Evolutionary conservation across 1,284 basidiomycete species (phyloP), one percentile per base, ranked within the genome.

Genomic region (Cutaneotrichosporon sp.): DNA sequence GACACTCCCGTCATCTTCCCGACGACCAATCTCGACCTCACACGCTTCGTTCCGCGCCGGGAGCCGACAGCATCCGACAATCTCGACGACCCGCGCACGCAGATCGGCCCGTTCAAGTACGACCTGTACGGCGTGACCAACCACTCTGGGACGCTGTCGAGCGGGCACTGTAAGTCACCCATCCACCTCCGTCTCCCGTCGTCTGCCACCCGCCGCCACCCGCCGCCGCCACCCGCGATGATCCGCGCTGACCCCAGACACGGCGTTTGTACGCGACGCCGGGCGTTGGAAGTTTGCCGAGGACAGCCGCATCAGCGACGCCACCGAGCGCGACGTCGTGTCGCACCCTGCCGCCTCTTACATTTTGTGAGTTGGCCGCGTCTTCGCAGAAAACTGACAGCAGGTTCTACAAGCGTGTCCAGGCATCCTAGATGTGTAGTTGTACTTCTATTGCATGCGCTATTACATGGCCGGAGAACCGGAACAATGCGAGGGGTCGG

Each of bases 1-100:
- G 92, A 95, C 77, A 92, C 91, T 8, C 85, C 87, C 58, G 89
- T 95, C 57, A 90, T 94, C 64, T 99, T 93, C 79, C 95, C 95
- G 9, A 82, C 90, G 62, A 87, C 86, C 61, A 81, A 81, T 33
- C 82, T 99, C 38, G 95, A 99, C 74, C 81, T 99, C 51, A 95
- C 93, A 25, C 87, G 89, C 72, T 95, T 92, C 77, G 89, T 99
- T 84, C 95, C 95, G 1, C 83, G 86, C 6, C 86, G 89, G 3
- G 78, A 89, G n/a, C 86, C 89, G 4, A 85, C 87, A 27, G 60
- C 86, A 81, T 82, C 49, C 38, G 71, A 73, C 47, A 68, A 76
- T 56, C 52, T 74, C 59, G 86, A 89, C 33, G 91, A 94, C 74
- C 90, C 92, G 4, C 83, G 90, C 29, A 84, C 84, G 25, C 92